Evolutionary conservation across 495 filamentous ascomycete genomes (phyloP), one percentile per base, ranked within the genome.

Genomic region (Penicillium fimorum): DNA sequence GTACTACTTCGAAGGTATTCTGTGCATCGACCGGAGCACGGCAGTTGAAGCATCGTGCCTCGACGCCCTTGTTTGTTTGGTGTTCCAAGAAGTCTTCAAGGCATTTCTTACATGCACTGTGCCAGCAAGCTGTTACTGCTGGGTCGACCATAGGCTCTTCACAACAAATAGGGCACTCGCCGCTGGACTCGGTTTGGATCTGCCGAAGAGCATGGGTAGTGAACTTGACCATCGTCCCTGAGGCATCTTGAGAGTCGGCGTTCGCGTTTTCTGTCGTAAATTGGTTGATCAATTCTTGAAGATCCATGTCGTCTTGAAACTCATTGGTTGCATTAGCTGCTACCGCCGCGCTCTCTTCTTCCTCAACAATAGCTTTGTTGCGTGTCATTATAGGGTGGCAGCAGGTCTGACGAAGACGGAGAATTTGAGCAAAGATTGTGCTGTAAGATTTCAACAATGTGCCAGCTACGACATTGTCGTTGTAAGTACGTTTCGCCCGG

Each of bases 111-210:
- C 94, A 98, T 3, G 94, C 92, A 22, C 88, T 91, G 70, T 98
- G 94, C 89, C 93, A 97, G 72, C 94, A 98, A 0, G 91, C 89
- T 0, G 94, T 96, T 1, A 98, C 93, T 1, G 90, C 87, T 55
- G 95, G 92, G 43, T 96, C 87, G 43, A 87, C 82, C 90, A 97
- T 96, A 6, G 91, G 91, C 67, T 96, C 94, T 66, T 96, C 92
- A 8, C 88, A 82, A 72, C 94, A 98, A 56, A 98, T 90, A 8
- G 94, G 92, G 65, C 94, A 98, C 72, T 98, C 94, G 49, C 88
- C 87, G 43, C 86, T 84, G 18, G 85, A 86, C 60, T 96, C 92
- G 30, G 88, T 90, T 55, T 92, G 87, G 47, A 98, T 98, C 67
- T 97, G 91, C 54, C 86, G 80, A 8, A 98, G 78, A 4, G 92